Conservation (phyloP, 2,329 filamentous ascomycete genomes). For the Dactylellina sp. region DNA sequence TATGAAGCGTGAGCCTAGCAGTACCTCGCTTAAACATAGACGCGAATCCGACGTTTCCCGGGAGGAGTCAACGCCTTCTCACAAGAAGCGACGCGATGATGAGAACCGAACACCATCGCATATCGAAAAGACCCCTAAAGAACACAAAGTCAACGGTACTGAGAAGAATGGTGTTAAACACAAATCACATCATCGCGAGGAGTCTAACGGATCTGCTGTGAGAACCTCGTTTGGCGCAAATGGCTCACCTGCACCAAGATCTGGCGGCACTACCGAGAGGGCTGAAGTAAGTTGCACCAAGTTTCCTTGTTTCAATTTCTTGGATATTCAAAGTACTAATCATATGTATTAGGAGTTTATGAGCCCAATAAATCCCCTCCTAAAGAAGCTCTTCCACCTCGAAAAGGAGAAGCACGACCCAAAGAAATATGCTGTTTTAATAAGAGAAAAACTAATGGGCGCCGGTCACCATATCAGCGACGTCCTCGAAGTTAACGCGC, state of each 20-base stretch:
- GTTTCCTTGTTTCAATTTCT: background rate
- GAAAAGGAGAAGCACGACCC: slow-evolving; percentile 37
- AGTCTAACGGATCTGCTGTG: slow-evolving; percentile 33
- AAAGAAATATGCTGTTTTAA: slow-evolving; percentile 30
- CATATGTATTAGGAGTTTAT: slow-evolving; percentile 40
- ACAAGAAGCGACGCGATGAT: slow-evolving; percentile 54
- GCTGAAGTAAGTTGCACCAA: slow-evolving; percentile 45
- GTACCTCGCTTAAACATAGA: slow-evolving; percentile 49
- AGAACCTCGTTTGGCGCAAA: slow-evolving; percentile 23
- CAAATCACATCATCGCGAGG: slow-evolving; percentile 41
- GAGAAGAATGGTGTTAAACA: slow-evolving; percentile 49
- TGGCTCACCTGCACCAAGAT: slow-evolving; percentile 34
- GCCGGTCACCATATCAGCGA: slow-evolving; percentile 47
- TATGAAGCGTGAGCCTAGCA: slow-evolving; percentile 41
- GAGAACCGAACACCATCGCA: slow-evolving; percentile 24
- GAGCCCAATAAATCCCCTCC: slow-evolving; percentile 31
- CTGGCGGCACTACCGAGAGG: slow-evolving; percentile 33
- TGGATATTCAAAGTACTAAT: background rate
- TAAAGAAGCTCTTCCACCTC: slow-evolving; percentile 42
- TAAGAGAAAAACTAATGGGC: slow-evolving; percentile 52
- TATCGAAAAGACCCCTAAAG: slow-evolving; percentile 26
- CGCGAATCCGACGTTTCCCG: slow-evolving; percentile 48
- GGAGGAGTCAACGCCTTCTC: slow-evolving; percentile 33
- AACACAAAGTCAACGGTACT: slow-evolving; percentile 41
- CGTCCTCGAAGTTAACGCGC: slow-evolving; percentile 38